Evolutionary conservation across 1,284 basidiomycete species (phyloP).

Genomic region (Pyrrhoderma noxium): DNA sequence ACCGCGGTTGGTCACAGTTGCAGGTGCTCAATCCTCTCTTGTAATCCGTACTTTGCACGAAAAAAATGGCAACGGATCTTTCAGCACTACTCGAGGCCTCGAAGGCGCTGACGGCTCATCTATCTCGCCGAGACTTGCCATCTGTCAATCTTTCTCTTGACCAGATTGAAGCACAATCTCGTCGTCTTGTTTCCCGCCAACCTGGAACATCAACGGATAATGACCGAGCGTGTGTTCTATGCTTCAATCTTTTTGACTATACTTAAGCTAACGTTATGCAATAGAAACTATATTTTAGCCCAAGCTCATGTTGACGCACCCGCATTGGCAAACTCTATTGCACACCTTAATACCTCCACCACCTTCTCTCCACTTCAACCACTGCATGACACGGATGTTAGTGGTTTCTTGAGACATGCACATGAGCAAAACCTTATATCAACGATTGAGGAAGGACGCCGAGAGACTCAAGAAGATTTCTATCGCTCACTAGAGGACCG

Average conservation of each 20-base stretch:
- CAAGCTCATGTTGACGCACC: constrained; percentile 87
- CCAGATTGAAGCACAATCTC: constrained; percentile 86
- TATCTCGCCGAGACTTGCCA: constrained; percentile 73
- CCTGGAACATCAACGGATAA: constrained; percentile 53
- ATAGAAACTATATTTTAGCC: constrained; percentile 77
- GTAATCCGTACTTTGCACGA: too few relatives aligned
- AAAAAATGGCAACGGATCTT: constrained; percentile 39
- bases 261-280: neutral
- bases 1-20: too few relatives aligned
- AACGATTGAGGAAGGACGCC: constrained; percentile 85
- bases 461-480: constrained; percentile 82
- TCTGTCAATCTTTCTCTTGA: constrained; percentile 83
- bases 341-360: constrained; percentile 74
- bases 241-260: constrained; percentile 4
- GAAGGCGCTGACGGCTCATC: constrained; percentile 65
- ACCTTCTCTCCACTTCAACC: constrained; percentile 87
- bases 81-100: constrained; percentile 67
- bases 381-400: constrained; percentile 85
- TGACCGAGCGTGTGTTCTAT: constrained; percentile 59
- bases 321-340: constrained; percentile 70
- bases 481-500: constrained; percentile 74
- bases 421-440: constrained; percentile 93
- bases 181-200: constrained; percentile 69
- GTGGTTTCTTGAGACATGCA: constrained; percentile 82
- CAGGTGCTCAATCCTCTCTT: too few relatives aligned